These are phyloP conservation scores for Bothia castanella DNA, from an alignment of 1,284 basidiomycete genomes.

Conservation along the genomic window DNA sequence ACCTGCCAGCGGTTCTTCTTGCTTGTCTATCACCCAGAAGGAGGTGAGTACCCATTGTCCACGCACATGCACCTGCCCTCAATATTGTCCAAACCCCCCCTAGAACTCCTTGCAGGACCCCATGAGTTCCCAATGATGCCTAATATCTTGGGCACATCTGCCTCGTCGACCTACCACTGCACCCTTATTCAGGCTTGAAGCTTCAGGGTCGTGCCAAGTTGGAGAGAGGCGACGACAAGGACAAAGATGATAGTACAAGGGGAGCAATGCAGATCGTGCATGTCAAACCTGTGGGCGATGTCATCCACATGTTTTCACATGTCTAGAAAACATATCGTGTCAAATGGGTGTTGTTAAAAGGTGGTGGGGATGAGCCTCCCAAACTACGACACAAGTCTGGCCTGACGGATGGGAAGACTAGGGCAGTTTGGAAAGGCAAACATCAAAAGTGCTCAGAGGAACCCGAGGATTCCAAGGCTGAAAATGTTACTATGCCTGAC, in stretches of 20 bases:
- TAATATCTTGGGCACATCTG: conserved; percentile 41
- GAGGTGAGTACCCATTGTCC: conserved; percentile 64
- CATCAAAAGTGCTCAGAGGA: conserved; percentile 11
- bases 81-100: conserved; percentile 5
- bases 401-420: conserved; percentile 3
- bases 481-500: no score
- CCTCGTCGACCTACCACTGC: conserved; percentile 37
- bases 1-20: conserved; percentile 59
- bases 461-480: no score
- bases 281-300: conserved; percentile 55
- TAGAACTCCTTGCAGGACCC: conserved; percentile 85
- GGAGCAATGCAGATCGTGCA: conserved; percentile 38
- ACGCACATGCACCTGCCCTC: no score
- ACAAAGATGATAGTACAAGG: background rate
- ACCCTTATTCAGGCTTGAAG: conserved; percentile 13
- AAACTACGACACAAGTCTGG: conserved; percentile 12
- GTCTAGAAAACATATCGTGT: conserved; percentile 87
- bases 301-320: conserved; percentile 87
- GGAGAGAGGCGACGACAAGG: background rate
- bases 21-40: conserved; percentile 79
- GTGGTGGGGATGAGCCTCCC: conserved; percentile 43
- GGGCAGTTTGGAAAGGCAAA: conserved; percentile 12
- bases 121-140: conserved; percentile 74
- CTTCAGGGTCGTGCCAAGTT: conserved; percentile 4
- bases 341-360: conserved; percentile 64